Conservation (phyloP, 2,329 filamentous ascomycete genomes). For the Coleophoma crateriformis region DNA sequence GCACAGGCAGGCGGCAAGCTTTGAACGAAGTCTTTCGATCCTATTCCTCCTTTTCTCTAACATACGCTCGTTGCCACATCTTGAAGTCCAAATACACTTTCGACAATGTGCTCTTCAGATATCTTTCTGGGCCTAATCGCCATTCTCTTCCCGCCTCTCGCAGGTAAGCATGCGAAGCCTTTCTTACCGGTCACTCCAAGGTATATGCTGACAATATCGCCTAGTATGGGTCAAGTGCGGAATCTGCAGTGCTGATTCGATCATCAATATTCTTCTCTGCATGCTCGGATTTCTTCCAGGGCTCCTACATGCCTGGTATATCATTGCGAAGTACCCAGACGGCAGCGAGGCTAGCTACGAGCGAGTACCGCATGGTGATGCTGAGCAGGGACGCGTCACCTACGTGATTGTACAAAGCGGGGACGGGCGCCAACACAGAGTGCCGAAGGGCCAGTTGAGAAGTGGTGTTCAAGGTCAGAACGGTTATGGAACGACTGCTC, state of each 20-base stretch:
- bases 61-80: no score
- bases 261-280: conserved; percentile 94
- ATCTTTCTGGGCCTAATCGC: conserved; percentile 61
- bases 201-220: conserved; percentile 16
- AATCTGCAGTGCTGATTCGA: conserved; percentile 82
- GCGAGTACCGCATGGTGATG: conserved; percentile 45
- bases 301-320: conserved; percentile 95
- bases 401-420: conserved; percentile 69
- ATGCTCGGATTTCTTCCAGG: conserved; percentile 75
- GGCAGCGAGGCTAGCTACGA: conserved; percentile 57
- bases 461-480: conserved; percentile 8
- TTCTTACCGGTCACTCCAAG: neutral
- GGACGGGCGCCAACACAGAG: conserved; percentile 25
- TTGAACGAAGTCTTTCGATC: neutral
- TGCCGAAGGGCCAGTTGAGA: conserved; percentile 20
- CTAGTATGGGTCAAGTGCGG: conserved; percentile 95
- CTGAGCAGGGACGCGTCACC: conserved; percentile 55
- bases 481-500: conserved; percentile 25
- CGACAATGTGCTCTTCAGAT: conserved; percentile 52
- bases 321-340: conserved; percentile 87
- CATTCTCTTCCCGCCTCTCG: conserved; percentile 59
- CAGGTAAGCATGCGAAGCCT: conserved; percentile 42
- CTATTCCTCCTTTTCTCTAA: neutral
- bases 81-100: neutral
- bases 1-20: neutral